Conservation (phyloP, 306 rosid species). For the Trifolium dubium region DNA sequence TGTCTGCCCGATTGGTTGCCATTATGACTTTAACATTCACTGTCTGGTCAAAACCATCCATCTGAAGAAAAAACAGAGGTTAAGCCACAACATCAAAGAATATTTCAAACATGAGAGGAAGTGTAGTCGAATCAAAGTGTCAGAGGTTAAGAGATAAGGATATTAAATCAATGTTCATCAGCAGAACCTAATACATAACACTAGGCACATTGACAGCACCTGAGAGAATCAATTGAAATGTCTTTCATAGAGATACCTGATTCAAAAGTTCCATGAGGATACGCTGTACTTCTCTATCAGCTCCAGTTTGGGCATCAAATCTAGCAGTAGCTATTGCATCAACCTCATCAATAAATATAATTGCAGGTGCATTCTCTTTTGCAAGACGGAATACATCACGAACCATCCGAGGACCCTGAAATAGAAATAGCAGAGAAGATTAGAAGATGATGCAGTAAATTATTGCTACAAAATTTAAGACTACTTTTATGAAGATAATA, state of each 20-base stretch:
- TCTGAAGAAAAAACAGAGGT: constrained; percentile 52
- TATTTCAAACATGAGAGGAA: constrained; percentile 1
- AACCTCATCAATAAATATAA: constrained; percentile 97
- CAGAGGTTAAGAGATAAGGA: constrained; percentile 7
- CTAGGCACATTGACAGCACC: constrained; percentile 12
- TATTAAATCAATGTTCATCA: neutral
- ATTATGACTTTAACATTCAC: constrained; percentile 98
- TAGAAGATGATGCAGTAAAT: constrained; percentile 7
- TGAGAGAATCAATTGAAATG: neutral
- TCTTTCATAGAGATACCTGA: constrained; percentile 60
- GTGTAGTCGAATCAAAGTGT: neutral
- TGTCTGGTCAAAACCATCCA: constrained; percentile 99
- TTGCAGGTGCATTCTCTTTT: constrained; percentile 99
- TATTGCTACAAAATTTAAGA: constrained; percentile 3
- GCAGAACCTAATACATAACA: neutral
- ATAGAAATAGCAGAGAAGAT: constrained; percentile 17
- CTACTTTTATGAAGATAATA: constrained; percentile 11
- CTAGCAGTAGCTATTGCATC: constrained; percentile 99
- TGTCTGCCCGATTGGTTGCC: constrained; percentile 99
- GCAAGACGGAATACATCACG: constrained; percentile 99
- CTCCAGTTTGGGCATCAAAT: constrained; percentile 99
- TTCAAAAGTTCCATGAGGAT: constrained; percentile 98
- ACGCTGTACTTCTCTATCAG: constrained; percentile 99
- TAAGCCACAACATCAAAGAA: constrained; percentile 23
- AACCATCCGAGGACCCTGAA: constrained; percentile 95